These are phyloP conservation scores for Sanghuangporus baumii DNA, from an alignment of 1,284 basidiomycete genomes.

Conservation along the genomic window DNA sequence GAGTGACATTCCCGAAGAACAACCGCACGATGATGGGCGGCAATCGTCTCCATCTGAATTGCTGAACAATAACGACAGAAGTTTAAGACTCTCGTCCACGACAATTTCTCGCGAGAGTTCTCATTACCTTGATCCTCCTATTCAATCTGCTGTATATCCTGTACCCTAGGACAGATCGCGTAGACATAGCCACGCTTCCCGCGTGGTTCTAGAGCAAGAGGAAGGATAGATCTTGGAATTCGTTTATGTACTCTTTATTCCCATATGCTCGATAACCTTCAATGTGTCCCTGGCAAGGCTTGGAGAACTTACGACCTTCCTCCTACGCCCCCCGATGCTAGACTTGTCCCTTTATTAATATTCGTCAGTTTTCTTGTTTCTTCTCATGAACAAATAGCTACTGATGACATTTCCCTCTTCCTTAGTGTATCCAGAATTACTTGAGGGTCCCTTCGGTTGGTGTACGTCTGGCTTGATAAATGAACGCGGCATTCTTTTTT, in stretches of 20 bases:
- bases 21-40: not conserved
- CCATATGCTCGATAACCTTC: not conserved
- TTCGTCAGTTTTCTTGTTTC: not conserved
- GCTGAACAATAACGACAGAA: not conserved
- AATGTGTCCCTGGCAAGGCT: not conserved
- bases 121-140: conserved; percentile 17
- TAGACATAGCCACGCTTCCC: not conserved
- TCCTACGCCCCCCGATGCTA: too few species aligned
- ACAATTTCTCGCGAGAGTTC: not conserved
- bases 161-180: not conserved
- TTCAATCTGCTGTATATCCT: not conserved
- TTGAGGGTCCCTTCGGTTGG: not conserved
- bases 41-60: not conserved
- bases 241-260: not conserved
- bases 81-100: not conserved
- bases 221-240: not conserved
- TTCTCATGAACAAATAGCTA: not conserved
- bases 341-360: too few species aligned
- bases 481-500: not conserved
- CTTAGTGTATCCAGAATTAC: not conserved
- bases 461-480: not conserved
- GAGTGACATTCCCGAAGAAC: not conserved
- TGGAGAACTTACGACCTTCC: too few species aligned
- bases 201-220: too few species aligned
- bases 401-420: not conserved